Base-by-base conservation (phyloP, 352 stramenopile species). In the Phytophthora citricola region DNA sequence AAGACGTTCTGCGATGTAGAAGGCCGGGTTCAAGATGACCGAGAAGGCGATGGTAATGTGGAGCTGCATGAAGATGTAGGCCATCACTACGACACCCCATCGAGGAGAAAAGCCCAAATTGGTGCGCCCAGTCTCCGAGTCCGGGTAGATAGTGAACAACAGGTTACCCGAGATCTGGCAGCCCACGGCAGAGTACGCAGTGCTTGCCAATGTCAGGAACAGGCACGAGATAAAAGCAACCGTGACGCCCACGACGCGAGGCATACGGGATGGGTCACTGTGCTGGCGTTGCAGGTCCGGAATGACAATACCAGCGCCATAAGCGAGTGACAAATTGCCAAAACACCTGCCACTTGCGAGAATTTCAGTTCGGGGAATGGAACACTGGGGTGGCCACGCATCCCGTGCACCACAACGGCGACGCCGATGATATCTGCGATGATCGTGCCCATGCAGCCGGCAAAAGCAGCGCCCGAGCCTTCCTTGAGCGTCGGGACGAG, bases 161-260 rank as follows among this genome's bases (percentile, higher is more conserved):
- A 87, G 44, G 69, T 86, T 86, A 46, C 75, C 72, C 12, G 77
- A 73, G 53, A 86, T 86, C 51, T 86, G 77, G 55, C 77, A 86
- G 11, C 77, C 77, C 1, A 77, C 63, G 20, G 61, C 64, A 10
- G 59, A 78, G 65, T 83, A 83, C 20, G 66, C 78, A 4, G 70
- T 63, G 14, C 58, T 51, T 5, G 67, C 76, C 36, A 84, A 46
- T 17, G 68, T 49, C 14, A 83, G 22, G 66, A 86, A 86, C 40
- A 84, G 56, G 34, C 47, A 49, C 7, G 76, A 83, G 14, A 79
- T 73, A 44, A 85, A 44, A 5, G 38, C 57, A 2, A 86, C 59
- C 3, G 76, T 86, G 15, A 77, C 65, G 17, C 62, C 39, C 38
- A 87, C 65, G 10, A 88, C 59, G 2, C 69, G 69, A 9, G 79